Evolutionary conservation across 2,329 filamentous ascomycete genomes (phyloP), one percentile per base, ranked within the genome.

Genomic region (Colletotrichum lupini): DNA sequence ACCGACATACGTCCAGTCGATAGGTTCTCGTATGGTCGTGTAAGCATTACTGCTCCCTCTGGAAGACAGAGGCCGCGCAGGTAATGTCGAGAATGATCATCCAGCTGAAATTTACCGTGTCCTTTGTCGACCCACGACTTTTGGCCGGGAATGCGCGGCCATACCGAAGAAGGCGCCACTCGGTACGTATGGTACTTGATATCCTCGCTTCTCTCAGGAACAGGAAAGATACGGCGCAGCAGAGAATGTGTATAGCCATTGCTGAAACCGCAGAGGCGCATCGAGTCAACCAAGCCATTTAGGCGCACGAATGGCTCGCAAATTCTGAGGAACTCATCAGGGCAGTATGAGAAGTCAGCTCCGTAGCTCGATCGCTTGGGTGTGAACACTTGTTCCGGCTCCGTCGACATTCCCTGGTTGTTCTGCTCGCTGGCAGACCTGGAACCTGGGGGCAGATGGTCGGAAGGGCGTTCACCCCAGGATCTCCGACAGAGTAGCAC

Each of bases 181-280:
- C 72, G 63, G 37, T 74, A 74, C 8, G 64, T 55, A 30, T 74
- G 61, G 11, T 65, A 46, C 52, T 66, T 73, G 28, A 73, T 28
- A 14, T 46, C n/a, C 11, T 65, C 56, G 26, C 28, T 46, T 24
- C 59, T 37, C 0, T 56, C 42, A 2, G 71, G 68, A 0, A 72
- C 9, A 0, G 77, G 75, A 52, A 83, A 82, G 7, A 83, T 35
- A 0, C 76, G 75, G 16, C 75, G 61, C 12, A 82, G 65, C 30
- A 83, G 76, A 9, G 66, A 69, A 30, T 76, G 68, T 0, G 80
- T 79, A 72, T 82, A 83, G 0, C 59, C 14, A 14, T 82, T 78
- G 69, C 75, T 78, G 73, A 85, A 84, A 2, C 83, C 83, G 26
- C 79, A 82, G 67, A 85, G 79, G 22, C 83, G 80, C 7, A 81